Base-by-base conservation (phyloP, 1,284 basidiomycete species). In the Mycena sp. region DNA sequence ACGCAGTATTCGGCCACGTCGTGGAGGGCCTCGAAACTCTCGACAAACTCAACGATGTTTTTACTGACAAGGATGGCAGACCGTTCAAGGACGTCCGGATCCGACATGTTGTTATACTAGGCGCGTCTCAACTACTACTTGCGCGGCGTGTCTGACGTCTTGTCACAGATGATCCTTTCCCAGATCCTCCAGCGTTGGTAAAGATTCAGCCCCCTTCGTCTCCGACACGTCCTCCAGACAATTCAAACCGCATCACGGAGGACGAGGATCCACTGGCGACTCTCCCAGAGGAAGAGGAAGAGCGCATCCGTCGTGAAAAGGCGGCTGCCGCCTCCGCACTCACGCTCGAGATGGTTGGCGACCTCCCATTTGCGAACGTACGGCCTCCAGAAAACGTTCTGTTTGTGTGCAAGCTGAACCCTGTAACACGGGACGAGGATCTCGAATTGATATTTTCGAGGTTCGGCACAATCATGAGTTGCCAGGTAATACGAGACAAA, bases 261-360 rank as follows among this genome's bases (percentile, higher is more conserved):
- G 94, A 96, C 76, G 96, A 98, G 80, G 92, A 95, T 71, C 87
- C 93, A 0, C 80, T 93, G 23, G 83, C 86, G 12, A 88, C 88
- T 7, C 80, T 93, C 43, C 89, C 92, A 0, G 92, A 94, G 67
- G 93, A 95, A 66, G 91, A 94, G 64, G 88, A 89, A 43, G 97
- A 97, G 70, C 85, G 85, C 17, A 81, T 87, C 49, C 87, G 92
- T 12, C 88, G 96, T 12, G 86, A 90, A 74, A 91, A 92, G 61
- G 96, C 96, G 0, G 96, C 97, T 0, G 88, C 88, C 2, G 95
- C 96, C 0, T 95, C 95, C 40, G 98, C 97, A 0, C 81, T 99
- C 35, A 99, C 98, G 2, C 87, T 99, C 51, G 98, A 99, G 77
- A 99, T 99, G 95, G 97, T 99, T 63, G 97, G 97, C 49, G 98